Percentiles rank a stretch among this genome's conserved stretches.
These are phyloP conservation scores for Globisporangium yorkense DNA, from an alignment of 352 stramenopile species.

Conservation along the genomic window DNA sequence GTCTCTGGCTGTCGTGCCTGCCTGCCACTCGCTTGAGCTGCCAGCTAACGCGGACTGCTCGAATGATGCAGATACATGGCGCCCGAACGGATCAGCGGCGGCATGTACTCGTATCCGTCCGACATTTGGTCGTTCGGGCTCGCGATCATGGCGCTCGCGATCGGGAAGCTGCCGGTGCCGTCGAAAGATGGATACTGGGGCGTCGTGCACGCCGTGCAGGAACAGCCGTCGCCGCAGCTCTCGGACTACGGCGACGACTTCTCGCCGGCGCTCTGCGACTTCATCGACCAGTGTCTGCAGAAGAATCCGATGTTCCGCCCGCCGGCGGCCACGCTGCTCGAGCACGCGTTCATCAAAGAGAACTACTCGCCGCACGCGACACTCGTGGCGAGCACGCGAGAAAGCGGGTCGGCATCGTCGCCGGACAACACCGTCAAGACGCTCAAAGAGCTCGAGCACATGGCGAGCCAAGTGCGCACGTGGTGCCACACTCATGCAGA, in stretches of 20 bases:
- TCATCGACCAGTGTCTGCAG: slow-evolving; percentile 71
- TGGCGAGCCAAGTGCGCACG: slow-evolving; percentile 39
- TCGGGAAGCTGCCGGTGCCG: slow-evolving; percentile 82
- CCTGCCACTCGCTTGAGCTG: not conserved
- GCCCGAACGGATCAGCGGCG: slow-evolving; percentile 90
- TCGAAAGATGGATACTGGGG: slow-evolving; percentile 86
- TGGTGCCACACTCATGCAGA: slow-evolving; percentile 53
- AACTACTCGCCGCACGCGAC: slow-evolving; percentile 33
- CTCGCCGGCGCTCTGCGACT: slow-evolving; percentile 66
- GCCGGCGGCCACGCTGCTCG: slow-evolving; percentile 38
- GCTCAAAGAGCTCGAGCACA: slow-evolving; percentile 35
- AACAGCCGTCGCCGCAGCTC: slow-evolving; percentile 65
- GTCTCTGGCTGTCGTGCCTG: not conserved
- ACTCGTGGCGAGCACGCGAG: not conserved
- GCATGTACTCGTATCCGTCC: slow-evolving; percentile 84
- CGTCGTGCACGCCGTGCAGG: slow-evolving; percentile 81
- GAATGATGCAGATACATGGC: slow-evolving; percentile 79
- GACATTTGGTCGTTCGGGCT: slow-evolving; percentile 84
- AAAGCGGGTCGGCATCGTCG: slow-evolving; percentile 12
- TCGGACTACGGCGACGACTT: slow-evolving; percentile 58
- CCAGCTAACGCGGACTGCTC: not conserved
- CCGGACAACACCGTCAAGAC: slow-evolving; percentile 17
- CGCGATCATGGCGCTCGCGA: slow-evolving; percentile 79
- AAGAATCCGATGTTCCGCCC: slow-evolving; percentile 71
- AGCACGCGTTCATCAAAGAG: slow-evolving; percentile 66